Conservation (phyloP, 2,329 filamentous ascomycete species). For the Alternaria consortialis region DNA sequence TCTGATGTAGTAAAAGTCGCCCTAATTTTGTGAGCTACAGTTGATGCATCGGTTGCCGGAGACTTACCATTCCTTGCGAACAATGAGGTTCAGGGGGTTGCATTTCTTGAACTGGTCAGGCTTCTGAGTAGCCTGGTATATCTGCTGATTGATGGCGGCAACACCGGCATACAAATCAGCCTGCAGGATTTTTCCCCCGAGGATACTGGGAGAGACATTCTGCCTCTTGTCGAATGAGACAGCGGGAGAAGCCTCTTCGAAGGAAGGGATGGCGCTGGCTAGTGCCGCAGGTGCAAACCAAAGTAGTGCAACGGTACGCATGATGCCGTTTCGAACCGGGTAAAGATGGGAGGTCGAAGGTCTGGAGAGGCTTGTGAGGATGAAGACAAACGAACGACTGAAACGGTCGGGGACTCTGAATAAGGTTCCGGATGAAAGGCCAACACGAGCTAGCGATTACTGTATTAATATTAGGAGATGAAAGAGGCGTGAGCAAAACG, state of each 20-base stretch:
- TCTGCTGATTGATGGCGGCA: constrained; percentile 37
- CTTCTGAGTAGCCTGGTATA: constrained; percentile 36
- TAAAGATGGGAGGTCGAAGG: constrained; percentile 14
- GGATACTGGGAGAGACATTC: constrained; percentile 13
- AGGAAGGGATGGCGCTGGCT: constrained; percentile 26
- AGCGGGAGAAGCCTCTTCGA: constrained; percentile 13
- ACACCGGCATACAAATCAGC: constrained; percentile 35
- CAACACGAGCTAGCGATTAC: constrained; percentile 15
- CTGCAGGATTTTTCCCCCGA: constrained; percentile 29
- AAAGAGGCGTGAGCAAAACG: constrained; percentile 11
- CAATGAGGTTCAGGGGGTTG: constrained; percentile 50
- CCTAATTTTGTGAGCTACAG: constrained; percentile 23
- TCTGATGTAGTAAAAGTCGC: constrained; percentile 35
- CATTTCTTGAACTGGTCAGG: constrained; percentile 41
- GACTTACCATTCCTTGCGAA: constrained; percentile 56
- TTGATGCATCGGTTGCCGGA: background rate
- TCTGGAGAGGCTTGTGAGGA: constrained; percentile 6
- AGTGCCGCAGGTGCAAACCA: constrained; percentile 26
- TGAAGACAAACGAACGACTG: constrained; percentile 13
- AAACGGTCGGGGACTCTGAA: constrained; percentile 11
- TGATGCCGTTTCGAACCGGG: constrained; percentile 19
- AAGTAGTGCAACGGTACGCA: constrained; percentile 32
- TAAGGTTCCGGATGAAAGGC: constrained; percentile 19
- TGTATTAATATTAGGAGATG: constrained; percentile 19
- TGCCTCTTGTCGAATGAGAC: constrained; percentile 30